These are phyloP conservation scores for Fusarium nurragi DNA, from an alignment of 2,329 filamentous ascomycete species.

Conservation along the genomic window DNA sequence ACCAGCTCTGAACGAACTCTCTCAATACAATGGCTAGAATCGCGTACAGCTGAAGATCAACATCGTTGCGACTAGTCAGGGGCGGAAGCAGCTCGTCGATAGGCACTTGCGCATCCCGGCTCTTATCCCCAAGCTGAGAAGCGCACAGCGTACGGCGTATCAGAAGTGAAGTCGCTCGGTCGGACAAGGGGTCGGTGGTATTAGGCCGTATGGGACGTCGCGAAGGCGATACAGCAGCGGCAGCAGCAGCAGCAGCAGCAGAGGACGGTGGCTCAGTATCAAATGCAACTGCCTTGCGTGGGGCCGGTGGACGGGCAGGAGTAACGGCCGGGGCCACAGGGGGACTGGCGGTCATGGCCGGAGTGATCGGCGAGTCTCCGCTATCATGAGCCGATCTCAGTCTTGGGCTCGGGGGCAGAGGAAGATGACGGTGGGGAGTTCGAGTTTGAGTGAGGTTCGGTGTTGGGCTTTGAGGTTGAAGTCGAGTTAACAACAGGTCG, in stretches of 20 bases:
- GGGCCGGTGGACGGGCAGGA: conserved; percentile 36
- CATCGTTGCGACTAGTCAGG: conserved; percentile 91
- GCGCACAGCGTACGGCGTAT: conserved; percentile 86
- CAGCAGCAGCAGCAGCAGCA: conserved; percentile 32
- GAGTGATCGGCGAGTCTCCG: conserved; percentile 18
- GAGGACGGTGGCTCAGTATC: conserved; percentile 39
- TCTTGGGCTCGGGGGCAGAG: neutral
- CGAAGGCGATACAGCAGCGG: conserved; percentile 27
- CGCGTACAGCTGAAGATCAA: conserved; percentile 93
- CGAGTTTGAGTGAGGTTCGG: conserved; percentile 2
- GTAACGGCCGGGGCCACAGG: conserved; percentile 32
- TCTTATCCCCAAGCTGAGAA: conserved; percentile 70
- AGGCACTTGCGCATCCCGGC: conserved; percentile 58
- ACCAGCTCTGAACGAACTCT: conserved; percentile 94
- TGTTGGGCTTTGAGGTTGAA: conserved; percentile 6
- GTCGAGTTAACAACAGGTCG: conserved; percentile 40
- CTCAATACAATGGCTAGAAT: conserved; percentile 88
- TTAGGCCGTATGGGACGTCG: conserved; percentile 49
- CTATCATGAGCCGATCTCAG: conserved; percentile 42
- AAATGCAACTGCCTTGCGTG: conserved; percentile 38
- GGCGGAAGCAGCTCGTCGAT: conserved; percentile 88
- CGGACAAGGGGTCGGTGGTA: conserved; percentile 67
- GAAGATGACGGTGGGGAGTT: conserved; percentile 1
- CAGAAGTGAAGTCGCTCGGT: conserved; percentile 81
- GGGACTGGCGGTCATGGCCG: conserved; percentile 46